Base-by-base conservation (phyloP, 805 yeast genomes). In the Isabelozyma heimii region DNA sequence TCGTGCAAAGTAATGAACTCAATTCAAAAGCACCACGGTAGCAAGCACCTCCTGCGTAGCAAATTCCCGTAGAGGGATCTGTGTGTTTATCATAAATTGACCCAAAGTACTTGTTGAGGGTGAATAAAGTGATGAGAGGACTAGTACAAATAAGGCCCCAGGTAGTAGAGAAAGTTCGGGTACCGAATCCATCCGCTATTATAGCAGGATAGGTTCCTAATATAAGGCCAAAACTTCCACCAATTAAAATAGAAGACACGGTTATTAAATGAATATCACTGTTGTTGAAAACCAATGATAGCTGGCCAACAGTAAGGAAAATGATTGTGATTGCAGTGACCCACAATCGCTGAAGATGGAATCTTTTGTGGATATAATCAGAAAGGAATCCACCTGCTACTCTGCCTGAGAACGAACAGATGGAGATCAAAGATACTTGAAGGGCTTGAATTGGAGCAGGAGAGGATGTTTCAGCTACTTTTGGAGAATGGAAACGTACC, bases 101-200 rank as follows among this genome's bases (percentile, higher is more conserved):
- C 1, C 89, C 90, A 54, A 87, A 78, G 44, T 75, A 69, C 48
- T 75, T 76, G 44, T 84, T 82, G 52, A 86, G 71, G 2, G 72
- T 45, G 55, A 79, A 81, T 39, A 87, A 76, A 0, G 80, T 69
- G 4, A 81, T 42, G 16, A 85, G 66, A 1, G 90, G 89, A 7
- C 91, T 91, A 0, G 90, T 83, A 20, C 91, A 84, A 13, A 82
- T 66, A 39, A 87, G 66, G 0, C 92, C 90, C 92, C 94, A 87
- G 0, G 85, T 75, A 0, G 91, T 85, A 17, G 90, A 82, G 61
- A 85, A 87, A 0, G 82, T 77, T 6, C 67, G 73, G 0, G 88
- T 77, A 2, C 91, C 91, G 67, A 85, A 86, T 12, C 74, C 69
- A 53, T 87, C 95, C 0, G 91, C 91, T 27, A 86, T 75, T 2